Percentiles rank a stretch among this genome's conserved stretches.
Conservation (phyloP, 2,329 filamentous ascomycete genomes). For the Botrytis aclada region DNA sequence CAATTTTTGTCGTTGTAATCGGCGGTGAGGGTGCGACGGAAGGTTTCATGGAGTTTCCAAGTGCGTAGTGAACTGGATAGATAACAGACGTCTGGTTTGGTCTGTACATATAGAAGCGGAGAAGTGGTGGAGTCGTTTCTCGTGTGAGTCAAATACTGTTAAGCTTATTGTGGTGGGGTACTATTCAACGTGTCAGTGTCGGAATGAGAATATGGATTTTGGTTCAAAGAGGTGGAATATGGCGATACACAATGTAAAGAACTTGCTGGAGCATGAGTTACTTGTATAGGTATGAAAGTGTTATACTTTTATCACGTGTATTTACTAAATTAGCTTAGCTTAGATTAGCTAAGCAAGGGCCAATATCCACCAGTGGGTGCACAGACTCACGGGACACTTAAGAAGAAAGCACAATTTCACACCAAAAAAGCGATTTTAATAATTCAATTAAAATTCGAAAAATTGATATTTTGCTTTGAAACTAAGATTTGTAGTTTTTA, state of each 20-base stretch:
- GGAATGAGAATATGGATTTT: not conserved
- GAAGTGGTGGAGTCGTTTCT: not conserved
- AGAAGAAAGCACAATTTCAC: too few relatives aligned
- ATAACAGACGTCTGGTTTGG: too few relatives aligned
- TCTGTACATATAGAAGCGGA: not conserved
- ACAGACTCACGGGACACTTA: too few relatives aligned
- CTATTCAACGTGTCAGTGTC: not conserved
- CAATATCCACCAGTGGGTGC: too few relatives aligned
- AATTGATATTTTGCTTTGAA: too few relatives aligned
- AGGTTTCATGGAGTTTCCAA: not conserved
- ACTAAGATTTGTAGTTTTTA: too few relatives aligned
- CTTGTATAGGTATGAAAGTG: not conserved
- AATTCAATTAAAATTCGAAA: too few relatives aligned
- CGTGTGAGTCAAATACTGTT: not conserved
- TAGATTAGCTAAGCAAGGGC: too few relatives aligned
- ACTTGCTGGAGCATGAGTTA: not conserved
- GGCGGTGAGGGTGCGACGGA: conserved; percentile 21
- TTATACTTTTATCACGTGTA: too few relatives aligned
- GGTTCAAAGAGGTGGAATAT: not conserved
- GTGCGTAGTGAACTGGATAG: not conserved
- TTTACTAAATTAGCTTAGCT: too few relatives aligned
- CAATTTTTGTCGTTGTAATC: conserved; percentile 21
- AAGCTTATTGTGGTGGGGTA: not conserved
- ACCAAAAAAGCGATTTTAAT: too few relatives aligned
- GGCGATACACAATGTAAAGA: not conserved